Evolutionary conservation across 2,329 filamentous ascomycete genomes (phyloP).

Genomic region (Penicillium sp.): DNA sequence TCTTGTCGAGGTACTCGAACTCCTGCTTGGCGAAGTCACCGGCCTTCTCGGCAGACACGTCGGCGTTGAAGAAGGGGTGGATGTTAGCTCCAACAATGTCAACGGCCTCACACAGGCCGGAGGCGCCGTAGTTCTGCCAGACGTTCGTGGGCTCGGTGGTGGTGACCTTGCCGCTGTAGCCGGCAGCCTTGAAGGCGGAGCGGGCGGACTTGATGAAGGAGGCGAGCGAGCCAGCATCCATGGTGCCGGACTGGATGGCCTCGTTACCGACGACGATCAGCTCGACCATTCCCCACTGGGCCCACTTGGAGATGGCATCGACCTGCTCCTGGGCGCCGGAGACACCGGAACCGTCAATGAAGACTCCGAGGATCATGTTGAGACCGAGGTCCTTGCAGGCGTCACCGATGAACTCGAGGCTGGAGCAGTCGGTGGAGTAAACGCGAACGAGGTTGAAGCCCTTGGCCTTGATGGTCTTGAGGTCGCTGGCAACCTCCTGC

Average conservation of each 20-base stretch:
- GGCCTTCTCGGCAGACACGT: slow-evolving; percentile 59
- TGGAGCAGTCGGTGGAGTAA: slow-evolving; percentile 89
- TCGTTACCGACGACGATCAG: slow-evolving; percentile 90
- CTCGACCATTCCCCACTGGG: slow-evolving; percentile 69
- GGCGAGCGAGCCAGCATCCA: slow-evolving; percentile 61
- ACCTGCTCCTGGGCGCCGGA: slow-evolving; percentile 70
- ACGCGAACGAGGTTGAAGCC: slow-evolving; percentile 72
- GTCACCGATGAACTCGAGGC: slow-evolving; percentile 68
- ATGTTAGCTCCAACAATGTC: slow-evolving; percentile 83
- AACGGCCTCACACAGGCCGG: slow-evolving; percentile 64
- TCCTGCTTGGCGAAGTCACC: slow-evolving; percentile 73
- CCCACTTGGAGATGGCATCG: slow-evolving; percentile 66
- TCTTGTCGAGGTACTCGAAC: slow-evolving; percentile 64
- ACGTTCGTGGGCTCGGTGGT: slow-evolving; percentile 81
- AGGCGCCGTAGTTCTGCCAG: slow-evolving; percentile 59
- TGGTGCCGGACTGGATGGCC: slow-evolving; percentile 72
- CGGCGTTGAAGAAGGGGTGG: slow-evolving; percentile 88
- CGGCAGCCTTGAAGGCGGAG: slow-evolving; percentile 57
- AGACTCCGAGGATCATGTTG: slow-evolving; percentile 82
- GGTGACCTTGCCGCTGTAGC: slow-evolving; percentile 72
- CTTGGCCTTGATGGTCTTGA: slow-evolving; percentile 58
- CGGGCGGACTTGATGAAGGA: slow-evolving; percentile 67
- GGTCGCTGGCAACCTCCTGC: slow-evolving; percentile 56
- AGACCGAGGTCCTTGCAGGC: slow-evolving; percentile 65
- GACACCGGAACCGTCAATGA: slow-evolving; percentile 63